Evolutionary conservation across 441 rosid species (phyloP).

Genomic region (Manihot esculenta): DNA sequence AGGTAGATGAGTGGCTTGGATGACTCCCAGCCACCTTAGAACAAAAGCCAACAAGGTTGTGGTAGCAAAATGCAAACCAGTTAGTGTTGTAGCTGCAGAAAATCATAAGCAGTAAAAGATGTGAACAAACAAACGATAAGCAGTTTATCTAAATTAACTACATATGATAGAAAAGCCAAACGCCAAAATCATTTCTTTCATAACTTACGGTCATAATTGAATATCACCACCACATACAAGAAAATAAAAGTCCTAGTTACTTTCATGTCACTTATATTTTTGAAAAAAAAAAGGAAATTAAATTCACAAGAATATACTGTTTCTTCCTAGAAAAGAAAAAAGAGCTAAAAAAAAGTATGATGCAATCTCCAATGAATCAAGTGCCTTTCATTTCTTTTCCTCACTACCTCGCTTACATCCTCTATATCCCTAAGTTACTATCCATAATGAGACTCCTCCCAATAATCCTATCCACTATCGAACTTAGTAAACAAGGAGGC

Average conservation of each 20-base stretch:
- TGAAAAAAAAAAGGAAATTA: background rate
- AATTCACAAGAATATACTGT: background rate
- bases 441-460: too few relatives aligned
- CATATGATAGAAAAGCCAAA: background rate
- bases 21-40: slow-evolving; percentile 78
- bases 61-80: slow-evolving; percentile 91
- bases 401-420: background rate
- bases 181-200: background rate
- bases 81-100: slow-evolving; percentile 87
- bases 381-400: background rate
- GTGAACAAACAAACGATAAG: slow-evolving; percentile 13
- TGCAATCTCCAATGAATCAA: background rate
- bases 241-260: background rate
- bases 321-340: background rate
- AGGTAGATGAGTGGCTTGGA: slow-evolving; percentile 74
- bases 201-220: background rate
- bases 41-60: slow-evolving; percentile 70
- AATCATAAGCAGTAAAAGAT: background rate
- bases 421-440: too few relatives aligned
- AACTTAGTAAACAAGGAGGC: too few relatives aligned
- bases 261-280: background rate
- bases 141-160: slow-evolving; percentile 4
- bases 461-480: too few relatives aligned
- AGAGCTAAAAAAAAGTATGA: background rate
- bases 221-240: background rate